phyloP scores from a whole-genome alignment of 106 monocot species.

The Dendrobium catenatum region DNA sequence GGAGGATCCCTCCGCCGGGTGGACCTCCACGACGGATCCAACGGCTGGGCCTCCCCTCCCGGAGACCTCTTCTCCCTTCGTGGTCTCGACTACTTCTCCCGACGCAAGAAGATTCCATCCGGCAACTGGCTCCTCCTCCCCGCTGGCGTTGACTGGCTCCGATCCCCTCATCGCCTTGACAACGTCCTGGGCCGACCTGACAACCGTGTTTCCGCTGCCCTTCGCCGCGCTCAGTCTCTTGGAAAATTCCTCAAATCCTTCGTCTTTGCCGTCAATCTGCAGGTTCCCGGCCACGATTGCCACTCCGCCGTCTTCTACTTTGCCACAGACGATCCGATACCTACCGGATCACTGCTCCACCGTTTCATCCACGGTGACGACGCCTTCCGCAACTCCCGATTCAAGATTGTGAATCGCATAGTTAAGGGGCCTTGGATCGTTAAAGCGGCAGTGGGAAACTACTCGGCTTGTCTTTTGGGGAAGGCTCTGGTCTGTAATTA shows the following conservation, averaged over 20 bases:
- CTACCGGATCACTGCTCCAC: conserved; percentile 42
- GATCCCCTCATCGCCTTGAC: conserved; percentile 49
- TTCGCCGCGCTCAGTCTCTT: conserved; percentile 26
- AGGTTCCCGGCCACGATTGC: conserved; percentile 58
- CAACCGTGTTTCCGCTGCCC: conserved; percentile 33
- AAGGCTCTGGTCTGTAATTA: conserved; percentile 55
- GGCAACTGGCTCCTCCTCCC: conserved; percentile 52
- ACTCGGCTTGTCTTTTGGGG: conserved; percentile 63
- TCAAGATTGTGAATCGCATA: conserved; percentile 77
- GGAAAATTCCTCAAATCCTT: conserved; percentile 33
- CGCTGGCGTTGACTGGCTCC: conserved; percentile 77
- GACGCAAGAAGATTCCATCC: conserved; percentile 38
- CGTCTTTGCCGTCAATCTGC: conserved; percentile 66
- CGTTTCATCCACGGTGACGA: conserved; percentile 66
- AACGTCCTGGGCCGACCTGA: conserved; percentile 46
- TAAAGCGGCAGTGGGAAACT: conserved; percentile 56
- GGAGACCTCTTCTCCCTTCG: conserved; percentile 51
- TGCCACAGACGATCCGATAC: conserved; percentile 45
- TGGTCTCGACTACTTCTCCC: conserved; percentile 23
- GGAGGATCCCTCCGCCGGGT: conserved; percentile 53
- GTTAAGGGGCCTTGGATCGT: conserved; percentile 79
- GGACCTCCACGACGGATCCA: conserved; percentile 51
- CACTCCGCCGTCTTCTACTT: conserved; percentile 72
- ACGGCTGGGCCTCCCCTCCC: conserved; percentile 79
- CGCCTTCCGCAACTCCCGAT: conserved; percentile 51